phyloP scores from a whole-genome alignment of 768 basidiomycete genomes.

The Rhodotorula paludigena region DNA sequence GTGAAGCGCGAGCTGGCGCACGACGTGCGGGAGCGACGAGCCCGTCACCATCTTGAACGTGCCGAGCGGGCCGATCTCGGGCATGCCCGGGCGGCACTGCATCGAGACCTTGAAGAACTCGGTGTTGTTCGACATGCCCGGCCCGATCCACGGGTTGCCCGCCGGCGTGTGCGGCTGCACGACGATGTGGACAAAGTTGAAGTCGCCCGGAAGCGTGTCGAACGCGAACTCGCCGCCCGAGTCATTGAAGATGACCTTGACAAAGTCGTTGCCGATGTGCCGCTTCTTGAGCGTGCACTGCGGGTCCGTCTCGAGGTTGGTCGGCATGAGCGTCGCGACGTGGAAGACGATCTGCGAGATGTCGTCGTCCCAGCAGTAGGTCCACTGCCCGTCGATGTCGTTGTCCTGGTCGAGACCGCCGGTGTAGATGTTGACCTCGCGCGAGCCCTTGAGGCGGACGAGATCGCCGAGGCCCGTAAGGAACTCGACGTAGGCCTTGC shows the following conservation, averaged over 20 bases:
- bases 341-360: constrained; percentile 92
- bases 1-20: constrained; percentile 79
- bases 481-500: constrained; percentile 89
- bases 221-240: constrained; percentile 78
- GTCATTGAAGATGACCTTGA: constrained; percentile 97
- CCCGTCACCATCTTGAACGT: constrained; percentile 92
- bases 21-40: constrained; percentile 74
- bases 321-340: constrained; percentile 96
- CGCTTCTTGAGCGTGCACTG: constrained; percentile 79
- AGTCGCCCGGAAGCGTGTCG: constrained; percentile 84
- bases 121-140: constrained; percentile 57
- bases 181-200: constrained; percentile 96
- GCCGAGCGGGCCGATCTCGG: constrained; percentile 87
- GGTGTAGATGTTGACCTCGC: constrained; percentile 70
- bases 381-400: constrained; percentile 89
- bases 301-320: constrained; percentile 58
- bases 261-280: constrained; percentile 93
- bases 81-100: constrained; percentile 82
- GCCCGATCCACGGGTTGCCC: constrained; percentile 72
- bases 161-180: constrained; percentile 87
- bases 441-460: constrained; percentile 79
- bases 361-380: constrained; percentile 99
- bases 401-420: constrained; percentile 72
- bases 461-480: constrained; percentile 81
- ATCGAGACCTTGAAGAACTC: constrained; percentile 94